Percentiles rank a stretch among this genome's conserved stretches.
phyloP scores from a whole-genome alignment of 148 eudicot genomes.

The Dianthus caryophyllus region DNA sequence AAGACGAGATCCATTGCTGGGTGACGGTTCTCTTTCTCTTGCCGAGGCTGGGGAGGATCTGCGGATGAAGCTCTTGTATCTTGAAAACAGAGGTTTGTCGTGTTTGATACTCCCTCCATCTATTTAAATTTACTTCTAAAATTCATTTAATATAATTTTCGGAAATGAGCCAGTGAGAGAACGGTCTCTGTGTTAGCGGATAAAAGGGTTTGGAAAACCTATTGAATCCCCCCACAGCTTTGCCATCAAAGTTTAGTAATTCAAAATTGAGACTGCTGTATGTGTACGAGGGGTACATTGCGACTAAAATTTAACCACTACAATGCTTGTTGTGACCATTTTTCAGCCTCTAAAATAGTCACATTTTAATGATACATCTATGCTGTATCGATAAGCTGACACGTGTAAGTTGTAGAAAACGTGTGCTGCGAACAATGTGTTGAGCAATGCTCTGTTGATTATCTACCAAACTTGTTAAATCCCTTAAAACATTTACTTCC shows the following conservation, averaged over 20 bases:
- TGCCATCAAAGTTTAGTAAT: no score
- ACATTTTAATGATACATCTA: no score
- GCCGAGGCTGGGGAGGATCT: slow-evolving; percentile 79
- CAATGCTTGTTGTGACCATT: no score
- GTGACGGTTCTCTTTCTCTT: slow-evolving; percentile 76
- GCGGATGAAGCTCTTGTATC: slow-evolving; percentile 65
- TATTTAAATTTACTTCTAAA: no score
- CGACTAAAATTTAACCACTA: no score
- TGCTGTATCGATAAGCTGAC: slow-evolving; percentile 1
- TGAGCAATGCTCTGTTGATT: background rate
- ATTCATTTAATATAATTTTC: background rate
- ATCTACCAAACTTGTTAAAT: background rate
- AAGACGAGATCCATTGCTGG: slow-evolving; percentile 67
- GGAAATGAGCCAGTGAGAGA: no score
- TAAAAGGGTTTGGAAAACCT: no score
- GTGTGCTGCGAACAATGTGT: background rate
- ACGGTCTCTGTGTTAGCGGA: no score
- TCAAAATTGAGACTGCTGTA: no score
- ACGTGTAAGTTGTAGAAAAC: background rate
- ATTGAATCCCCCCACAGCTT: no score
- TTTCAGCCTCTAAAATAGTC: background rate
- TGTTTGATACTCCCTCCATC: background rate
- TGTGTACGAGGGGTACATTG: no score
- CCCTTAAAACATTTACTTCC: background rate
- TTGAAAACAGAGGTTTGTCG: slow-evolving; percentile 80